These are phyloP conservation scores for Saraca asoca DNA, from an alignment of 331 rosid species.

Conservation along the genomic window DNA sequence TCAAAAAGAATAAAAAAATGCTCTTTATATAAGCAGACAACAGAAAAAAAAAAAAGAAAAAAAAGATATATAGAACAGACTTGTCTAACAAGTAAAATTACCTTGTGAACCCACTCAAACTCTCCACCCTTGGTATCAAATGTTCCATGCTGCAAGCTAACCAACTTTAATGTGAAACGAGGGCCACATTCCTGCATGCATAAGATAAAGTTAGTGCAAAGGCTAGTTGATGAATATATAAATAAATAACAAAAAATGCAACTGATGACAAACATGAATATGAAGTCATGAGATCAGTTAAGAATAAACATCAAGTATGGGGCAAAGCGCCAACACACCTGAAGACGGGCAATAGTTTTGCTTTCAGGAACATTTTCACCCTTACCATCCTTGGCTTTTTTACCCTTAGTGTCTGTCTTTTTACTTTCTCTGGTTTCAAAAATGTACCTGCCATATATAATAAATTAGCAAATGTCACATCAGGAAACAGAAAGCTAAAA, in stretches of 20 bases:
- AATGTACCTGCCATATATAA: constrained; percentile 61
- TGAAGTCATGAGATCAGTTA: no score
- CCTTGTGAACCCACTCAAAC: constrained; percentile 96
- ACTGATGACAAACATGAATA: constrained; percentile 4
- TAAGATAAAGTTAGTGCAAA: constrained; percentile 7
- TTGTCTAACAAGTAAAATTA: constrained; percentile 34
- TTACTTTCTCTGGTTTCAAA: constrained; percentile 77
- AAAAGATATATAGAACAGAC: neutral
- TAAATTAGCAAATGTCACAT: constrained; percentile 15
- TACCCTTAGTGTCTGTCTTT: constrained; percentile 49
- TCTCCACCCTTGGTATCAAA: constrained; percentile 82
- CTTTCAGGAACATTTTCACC: constrained; percentile 45
- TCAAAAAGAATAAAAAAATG: constrained; percentile 11
- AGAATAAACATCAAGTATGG: no score
- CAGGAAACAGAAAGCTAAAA: constrained; percentile 24
- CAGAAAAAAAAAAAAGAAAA: no score
- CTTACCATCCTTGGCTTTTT: constrained; percentile 52
- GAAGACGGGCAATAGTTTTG: constrained; percentile 74
- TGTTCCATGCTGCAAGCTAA: constrained; percentile 81
- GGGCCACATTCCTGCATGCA: constrained; percentile 87
- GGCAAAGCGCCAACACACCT: constrained; percentile 51
- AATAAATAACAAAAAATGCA: constrained; percentile 9
- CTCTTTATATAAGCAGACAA: constrained; percentile 6
- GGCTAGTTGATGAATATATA: constrained; percentile 12
- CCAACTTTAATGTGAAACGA: constrained; percentile 79